Conservation (phyloP, 192 early-diverging fungal genomes). For the Coemansia sp. region DNA sequence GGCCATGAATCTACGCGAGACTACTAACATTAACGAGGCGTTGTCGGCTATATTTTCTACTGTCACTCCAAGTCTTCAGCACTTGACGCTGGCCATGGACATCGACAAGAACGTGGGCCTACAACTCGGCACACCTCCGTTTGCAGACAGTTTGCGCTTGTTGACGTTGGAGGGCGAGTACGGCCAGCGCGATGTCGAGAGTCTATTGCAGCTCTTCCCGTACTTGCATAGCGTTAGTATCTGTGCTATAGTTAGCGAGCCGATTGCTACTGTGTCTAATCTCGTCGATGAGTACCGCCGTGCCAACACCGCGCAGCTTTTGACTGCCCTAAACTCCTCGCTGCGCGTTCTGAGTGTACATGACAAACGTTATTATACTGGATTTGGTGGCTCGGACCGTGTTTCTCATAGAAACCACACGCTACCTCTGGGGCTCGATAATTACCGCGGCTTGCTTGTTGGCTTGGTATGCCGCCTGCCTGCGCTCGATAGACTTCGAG, state of each 20-base stretch:
- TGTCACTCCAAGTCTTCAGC: background rate
- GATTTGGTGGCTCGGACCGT: background rate
- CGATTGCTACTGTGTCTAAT: background rate
- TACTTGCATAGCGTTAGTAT: background rate
- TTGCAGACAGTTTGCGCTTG: constrained; percentile 3
- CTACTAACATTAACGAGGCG: background rate
- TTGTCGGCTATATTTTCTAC: background rate
- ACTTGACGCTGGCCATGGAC: constrained; percentile 10
- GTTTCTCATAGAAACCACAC: background rate
- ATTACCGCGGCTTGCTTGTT: background rate
- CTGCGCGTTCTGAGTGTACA: background rate
- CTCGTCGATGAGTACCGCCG: background rate
- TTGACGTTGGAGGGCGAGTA: background rate
- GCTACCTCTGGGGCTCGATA: background rate
- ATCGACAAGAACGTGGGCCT: background rate
- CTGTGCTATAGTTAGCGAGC: background rate
- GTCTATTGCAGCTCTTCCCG: constrained; percentile 2
- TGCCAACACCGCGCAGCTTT: background rate
- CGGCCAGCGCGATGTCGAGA: background rate
- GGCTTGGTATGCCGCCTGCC: background rate
- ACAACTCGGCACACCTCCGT: background rate
- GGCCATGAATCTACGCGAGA: background rate
- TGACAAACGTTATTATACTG: background rate
- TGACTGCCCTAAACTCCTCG: background rate
- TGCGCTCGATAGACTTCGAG: background rate